Evolutionary conservation across 257 asterid genomes (phyloP), one percentile per base, ranked within the genome.

Genomic region (Solanum sejunctum): DNA sequence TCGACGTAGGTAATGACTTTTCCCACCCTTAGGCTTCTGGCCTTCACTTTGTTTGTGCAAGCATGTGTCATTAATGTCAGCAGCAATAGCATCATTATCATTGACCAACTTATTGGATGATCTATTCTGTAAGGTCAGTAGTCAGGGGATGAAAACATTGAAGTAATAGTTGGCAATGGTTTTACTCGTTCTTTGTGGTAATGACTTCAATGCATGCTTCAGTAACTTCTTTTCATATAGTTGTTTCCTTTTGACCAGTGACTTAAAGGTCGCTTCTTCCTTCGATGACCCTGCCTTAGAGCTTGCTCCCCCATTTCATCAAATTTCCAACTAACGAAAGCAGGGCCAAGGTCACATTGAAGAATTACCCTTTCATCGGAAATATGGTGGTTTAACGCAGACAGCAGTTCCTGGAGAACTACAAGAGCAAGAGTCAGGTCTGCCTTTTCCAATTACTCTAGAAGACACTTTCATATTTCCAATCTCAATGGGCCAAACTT

Each of bases 301-400:
- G 87, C 88, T 87, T 89, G 95, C 79, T 89, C 97, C 17, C 98
- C 98, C 92, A 91, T 92, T 85, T 91, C 93, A 64, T 95, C 92
- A n/a, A 94, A 90, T 81, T 93, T 95, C 97, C 98, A 94, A 75
- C 89, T 84, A 61, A 83, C 87, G 85, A 93, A 94, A 17, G 93
- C 92, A 80, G 89, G 88, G 70, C 97, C 97, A 56, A 94, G 90
- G 28, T 94, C 94, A 56, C 81, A 43, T 80, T 86, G 88, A 84
- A 95, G 88, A 67, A 56, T 64, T 15, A 85, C 84, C 89, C 93
- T 87, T 84, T 92, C 87, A 87, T 91, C 94, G 28, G 86, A 84
- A 85, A 91, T 43, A 72, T 93, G 98, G 41, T 89, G 85, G 85
- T 83, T 80, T 89, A 72, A 87, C 77, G 84, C 98, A 95, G 51